Evolutionary conservation across 805 yeast species (phyloP).

Genomic region (Ogataea kodamae): DNA sequence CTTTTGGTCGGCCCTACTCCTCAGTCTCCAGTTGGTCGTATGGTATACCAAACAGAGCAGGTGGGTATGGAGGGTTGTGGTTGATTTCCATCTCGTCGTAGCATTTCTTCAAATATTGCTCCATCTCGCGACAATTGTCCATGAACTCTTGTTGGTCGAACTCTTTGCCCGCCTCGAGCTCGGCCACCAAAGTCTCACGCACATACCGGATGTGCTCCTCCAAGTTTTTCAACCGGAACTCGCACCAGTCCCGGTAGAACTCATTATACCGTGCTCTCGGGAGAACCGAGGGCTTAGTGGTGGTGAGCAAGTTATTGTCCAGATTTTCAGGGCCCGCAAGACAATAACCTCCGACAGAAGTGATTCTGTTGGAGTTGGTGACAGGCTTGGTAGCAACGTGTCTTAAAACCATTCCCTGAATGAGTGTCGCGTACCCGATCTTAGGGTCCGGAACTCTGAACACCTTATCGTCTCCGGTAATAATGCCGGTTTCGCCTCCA

Average conservation of each 20-base stretch:
- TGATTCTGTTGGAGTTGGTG: conserved; percentile 33
- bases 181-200: conserved; percentile 20
- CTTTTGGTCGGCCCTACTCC: no score
- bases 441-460: conserved; percentile 39
- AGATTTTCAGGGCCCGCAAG: conserved; percentile 27
- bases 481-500: conserved; percentile 50
- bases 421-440: conserved; percentile 43
- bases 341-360: conserved; percentile 30
- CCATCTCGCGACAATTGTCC: conserved; percentile 29
- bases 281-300: conserved; percentile 32
- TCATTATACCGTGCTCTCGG: conserved; percentile 33
- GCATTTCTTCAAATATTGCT: conserved; percentile 27
- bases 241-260: conserved; percentile 35
- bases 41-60: conserved; percentile 22
- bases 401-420: conserved; percentile 44
- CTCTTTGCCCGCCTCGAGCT: conserved; percentile 18
- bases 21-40: conserved; percentile 19
- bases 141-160: conserved; percentile 31
- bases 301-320: conserved; percentile 32
- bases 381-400: conserved; percentile 47
- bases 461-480: conserved; percentile 38
- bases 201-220: conserved; percentile 25
- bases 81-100: conserved; percentile 34
- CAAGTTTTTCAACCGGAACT: conserved; percentile 29
- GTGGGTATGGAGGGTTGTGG: conserved; percentile 29